Evolutionary conservation across 2,329 filamentous ascomycete species (phyloP).

Genomic region (Sporothrix mexicana): DNA sequence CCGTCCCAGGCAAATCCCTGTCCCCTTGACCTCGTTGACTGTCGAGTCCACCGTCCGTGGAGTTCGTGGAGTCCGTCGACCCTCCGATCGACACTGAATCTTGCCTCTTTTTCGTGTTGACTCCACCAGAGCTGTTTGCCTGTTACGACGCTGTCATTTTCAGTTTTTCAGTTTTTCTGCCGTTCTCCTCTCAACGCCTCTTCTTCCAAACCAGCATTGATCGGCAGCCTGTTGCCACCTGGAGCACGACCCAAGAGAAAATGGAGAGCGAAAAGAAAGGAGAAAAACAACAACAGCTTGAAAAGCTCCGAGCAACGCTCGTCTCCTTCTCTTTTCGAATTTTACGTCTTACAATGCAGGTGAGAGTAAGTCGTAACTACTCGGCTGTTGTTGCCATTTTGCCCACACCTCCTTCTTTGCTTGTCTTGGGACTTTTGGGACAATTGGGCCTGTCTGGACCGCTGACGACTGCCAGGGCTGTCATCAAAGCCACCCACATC

Average conservation of each 20-base stretch:
- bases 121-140: slow-evolving; percentile 12
- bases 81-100: slow-evolving; percentile 4
- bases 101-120: background rate
- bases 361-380: background rate
- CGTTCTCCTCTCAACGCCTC: background rate
- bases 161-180: no score
- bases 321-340: background rate
- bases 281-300: background rate
- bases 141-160: background rate
- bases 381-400: background rate
- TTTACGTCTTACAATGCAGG: background rate
- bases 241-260: background rate
- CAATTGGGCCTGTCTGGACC: background rate
- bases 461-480: background rate
- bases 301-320: background rate
- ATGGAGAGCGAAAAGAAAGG: background rate
- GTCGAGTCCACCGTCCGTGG: no score
- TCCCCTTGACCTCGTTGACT: background rate
- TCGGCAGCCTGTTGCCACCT: background rate
- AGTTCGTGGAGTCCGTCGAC: background rate
- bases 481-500: background rate
- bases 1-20: slow-evolving; percentile 24
- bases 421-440: background rate
- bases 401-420: background rate
- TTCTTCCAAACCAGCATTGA: background rate